phyloP scores from a whole-genome alignment of 73 alveolate genomes.

The Paramecium biaurelia region DNA sequence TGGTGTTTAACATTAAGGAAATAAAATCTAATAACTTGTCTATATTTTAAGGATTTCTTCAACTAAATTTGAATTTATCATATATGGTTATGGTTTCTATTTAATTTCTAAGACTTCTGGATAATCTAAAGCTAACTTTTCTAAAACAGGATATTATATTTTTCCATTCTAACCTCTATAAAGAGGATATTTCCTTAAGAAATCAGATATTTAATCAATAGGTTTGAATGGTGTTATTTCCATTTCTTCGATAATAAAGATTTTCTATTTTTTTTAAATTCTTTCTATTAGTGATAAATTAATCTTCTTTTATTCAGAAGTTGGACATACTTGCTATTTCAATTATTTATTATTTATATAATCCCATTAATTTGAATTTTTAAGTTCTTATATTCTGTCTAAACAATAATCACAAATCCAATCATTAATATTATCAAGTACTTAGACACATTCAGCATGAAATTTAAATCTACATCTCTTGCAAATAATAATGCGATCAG shows the following conservation, averaged over 20 bases:
- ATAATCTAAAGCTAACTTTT: background rate
- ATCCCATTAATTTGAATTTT: constrained; percentile 24
- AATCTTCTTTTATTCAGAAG: background rate
- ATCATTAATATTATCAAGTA: background rate
- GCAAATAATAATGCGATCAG: constrained; percentile 17
- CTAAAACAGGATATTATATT: constrained; percentile 27
- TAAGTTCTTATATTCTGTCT: background rate
- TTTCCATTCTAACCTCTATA: background rate
- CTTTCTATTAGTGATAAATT: background rate
- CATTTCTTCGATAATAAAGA: constrained; percentile 17
- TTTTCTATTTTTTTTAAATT: constrained; percentile 22
- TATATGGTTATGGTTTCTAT: constrained; percentile 37
- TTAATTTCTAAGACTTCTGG: background rate
- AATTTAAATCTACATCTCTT: constrained; percentile 49
- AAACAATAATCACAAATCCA: constrained; percentile 47
- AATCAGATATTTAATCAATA: background rate
- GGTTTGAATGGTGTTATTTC: background rate
- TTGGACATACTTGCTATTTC: background rate
- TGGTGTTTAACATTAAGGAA: background rate
- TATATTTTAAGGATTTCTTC: background rate
- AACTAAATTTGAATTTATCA: background rate
- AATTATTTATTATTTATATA: constrained; percentile 22
- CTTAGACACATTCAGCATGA: constrained; percentile 37
- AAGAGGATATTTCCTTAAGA: background rate
- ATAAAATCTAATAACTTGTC: background rate